Evolutionary conservation across 805 yeast species (phyloP).

Genomic region (Zygosaccharomyces gambellarensis): DNA sequence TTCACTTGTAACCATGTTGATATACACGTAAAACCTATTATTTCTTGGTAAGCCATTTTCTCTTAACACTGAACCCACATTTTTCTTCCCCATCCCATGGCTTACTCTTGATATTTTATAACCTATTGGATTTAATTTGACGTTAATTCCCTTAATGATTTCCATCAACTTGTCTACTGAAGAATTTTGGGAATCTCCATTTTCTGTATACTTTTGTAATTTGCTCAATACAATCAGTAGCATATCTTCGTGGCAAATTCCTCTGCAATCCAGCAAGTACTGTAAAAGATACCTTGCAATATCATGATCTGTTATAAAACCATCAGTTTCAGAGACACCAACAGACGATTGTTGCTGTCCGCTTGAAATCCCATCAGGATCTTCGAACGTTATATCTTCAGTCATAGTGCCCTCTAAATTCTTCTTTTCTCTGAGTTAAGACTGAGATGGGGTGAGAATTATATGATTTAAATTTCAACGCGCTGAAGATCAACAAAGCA

Average conservation of each 20-base stretch:
- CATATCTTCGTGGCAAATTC: slow-evolving; percentile 26
- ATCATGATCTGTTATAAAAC: slow-evolving; percentile 7
- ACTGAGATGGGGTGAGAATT: no score
- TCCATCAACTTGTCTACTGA: slow-evolving; percentile 11
- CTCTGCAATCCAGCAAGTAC: slow-evolving; percentile 22
- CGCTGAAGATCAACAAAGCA: not conserved
- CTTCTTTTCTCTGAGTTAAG: not conserved
- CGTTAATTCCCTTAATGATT: slow-evolving; percentile 19
- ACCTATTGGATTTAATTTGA: slow-evolving; percentile 20
- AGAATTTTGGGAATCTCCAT: slow-evolving; percentile 5
- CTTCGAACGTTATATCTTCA: not conserved
- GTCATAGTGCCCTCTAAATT: not conserved
- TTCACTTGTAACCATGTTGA: slow-evolving; percentile 21
- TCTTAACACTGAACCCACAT: slow-evolving; percentile 10
- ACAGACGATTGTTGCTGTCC: not conserved
- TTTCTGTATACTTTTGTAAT: slow-evolving; percentile 9
- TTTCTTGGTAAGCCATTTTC: slow-evolving; percentile 10
- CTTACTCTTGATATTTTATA: slow-evolving; percentile 21
- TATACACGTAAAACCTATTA: slow-evolving; percentile 26
- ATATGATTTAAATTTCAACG: not conserved
- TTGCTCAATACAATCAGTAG: slow-evolving; percentile 19
- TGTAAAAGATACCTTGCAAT: slow-evolving; percentile 19
- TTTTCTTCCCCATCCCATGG: slow-evolving; percentile 24
- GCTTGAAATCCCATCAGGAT: not conserved
- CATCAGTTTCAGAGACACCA: not conserved